Evolutionary conservation across 2,329 filamentous ascomycete genomes (phyloP).

Genomic region (Colletotrichum theobromicola): DNA sequence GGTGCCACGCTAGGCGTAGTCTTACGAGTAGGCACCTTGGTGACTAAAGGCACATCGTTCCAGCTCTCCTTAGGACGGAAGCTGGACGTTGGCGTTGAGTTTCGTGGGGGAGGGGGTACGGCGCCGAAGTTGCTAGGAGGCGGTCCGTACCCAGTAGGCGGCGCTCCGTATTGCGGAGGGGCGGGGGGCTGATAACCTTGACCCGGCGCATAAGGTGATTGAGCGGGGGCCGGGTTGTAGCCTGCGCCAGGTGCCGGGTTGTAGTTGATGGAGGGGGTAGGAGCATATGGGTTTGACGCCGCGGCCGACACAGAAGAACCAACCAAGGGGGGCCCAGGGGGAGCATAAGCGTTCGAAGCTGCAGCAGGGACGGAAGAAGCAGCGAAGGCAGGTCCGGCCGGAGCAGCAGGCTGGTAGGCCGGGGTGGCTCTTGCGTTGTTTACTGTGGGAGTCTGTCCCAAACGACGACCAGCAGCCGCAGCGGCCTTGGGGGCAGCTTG

Average conservation of each 20-base stretch:
- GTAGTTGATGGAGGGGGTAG: slow-evolving; percentile 29
- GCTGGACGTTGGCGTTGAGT: slow-evolving; percentile 72
- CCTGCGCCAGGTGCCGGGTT: slow-evolving; percentile 28
- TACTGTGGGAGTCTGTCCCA: slow-evolving; percentile 26
- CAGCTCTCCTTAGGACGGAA: slow-evolving; percentile 79
- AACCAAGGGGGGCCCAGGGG: slow-evolving; percentile 34
- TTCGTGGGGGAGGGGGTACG: slow-evolving; percentile 32
- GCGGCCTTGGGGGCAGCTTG: slow-evolving; percentile 39
- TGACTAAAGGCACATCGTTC: slow-evolving; percentile 94
- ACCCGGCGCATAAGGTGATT: slow-evolving; percentile 41
- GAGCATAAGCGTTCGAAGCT: slow-evolving; percentile 16
- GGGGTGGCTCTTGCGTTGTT: neutral
- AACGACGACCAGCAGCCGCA: slow-evolving; percentile 22
- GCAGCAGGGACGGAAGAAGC: neutral
- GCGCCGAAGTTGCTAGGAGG: slow-evolving; percentile 44
- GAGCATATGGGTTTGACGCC: slow-evolving; percentile 36
- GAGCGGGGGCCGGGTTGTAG: slow-evolving; percentile 30
- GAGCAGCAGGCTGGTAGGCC: slow-evolving; percentile 1
- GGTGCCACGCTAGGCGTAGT: slow-evolving; percentile 74
- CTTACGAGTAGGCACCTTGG: slow-evolving; percentile 74
- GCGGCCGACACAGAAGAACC: slow-evolving; percentile 37
- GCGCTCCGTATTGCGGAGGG: slow-evolving; percentile 37
- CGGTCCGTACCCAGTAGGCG: slow-evolving; percentile 35
- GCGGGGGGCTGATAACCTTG: slow-evolving; percentile 61
- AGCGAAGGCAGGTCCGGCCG: neutral